Evolutionary conservation across 345 rosid species (phyloP), one percentile per base, ranked within the genome.

Genomic region (Alliaria petiolata): DNA sequence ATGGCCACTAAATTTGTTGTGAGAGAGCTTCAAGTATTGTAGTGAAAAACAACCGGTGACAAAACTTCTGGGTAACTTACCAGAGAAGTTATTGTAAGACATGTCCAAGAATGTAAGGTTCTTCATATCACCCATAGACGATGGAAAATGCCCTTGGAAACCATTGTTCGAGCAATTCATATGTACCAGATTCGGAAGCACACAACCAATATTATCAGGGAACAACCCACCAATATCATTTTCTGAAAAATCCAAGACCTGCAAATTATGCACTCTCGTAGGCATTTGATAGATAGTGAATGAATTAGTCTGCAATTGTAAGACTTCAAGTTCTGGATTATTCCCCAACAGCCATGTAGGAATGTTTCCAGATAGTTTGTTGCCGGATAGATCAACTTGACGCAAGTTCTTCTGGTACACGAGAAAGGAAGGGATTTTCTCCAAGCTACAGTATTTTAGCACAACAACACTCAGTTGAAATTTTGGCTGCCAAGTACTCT

Each of bases 331-430:
- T 12, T 58, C 14, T 14, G 36, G 42, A 60, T 58, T 69, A 4
- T 69, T 69, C 17, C 16, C 65, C 15, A 69, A 15, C 34, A 69
- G 7, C 74, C 74, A 69, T 0, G 66, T 34, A 60, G 66, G 74
- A 49, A 69, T 8, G 8, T 10, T 13, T 57, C 74, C 66, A 1
- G 42, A 35, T 51, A 69, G 31, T 8, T 3, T 58, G 9, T 69
- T 69, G 22, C 6, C 3, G 33, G 65, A 56, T 13, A 69, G 22
- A 45, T 56, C 55, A 42, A 69, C 12, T 14, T 8, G 20, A 13
- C 65, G 40, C 55, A 69, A 56, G 22, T 56, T 57, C 19, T 56
- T 13, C 11, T 69, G 65, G 31, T 56, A 6, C 7, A 39, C 3
- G 9, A 69, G 53, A 30, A 69, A 69, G 49, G 2, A 8, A 5